These are phyloP conservation scores for Lepidium aucheri DNA, from an alignment of 345 rosid genomes.

Conservation along the genomic window DNA sequence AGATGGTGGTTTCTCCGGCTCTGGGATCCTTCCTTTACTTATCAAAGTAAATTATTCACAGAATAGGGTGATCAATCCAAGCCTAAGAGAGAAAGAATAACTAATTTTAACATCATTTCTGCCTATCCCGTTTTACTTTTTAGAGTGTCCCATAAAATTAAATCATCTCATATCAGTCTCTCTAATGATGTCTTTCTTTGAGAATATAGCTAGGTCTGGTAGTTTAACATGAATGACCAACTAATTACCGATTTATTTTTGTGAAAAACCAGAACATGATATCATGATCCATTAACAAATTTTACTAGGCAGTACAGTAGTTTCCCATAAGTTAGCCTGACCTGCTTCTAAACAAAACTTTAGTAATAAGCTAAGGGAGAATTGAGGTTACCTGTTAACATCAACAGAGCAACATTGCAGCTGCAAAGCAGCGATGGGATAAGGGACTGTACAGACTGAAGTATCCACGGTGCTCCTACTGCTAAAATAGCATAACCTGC, in stretches of 20 bases:
- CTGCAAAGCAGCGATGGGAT: conserved; percentile 75
- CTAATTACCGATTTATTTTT: background rate
- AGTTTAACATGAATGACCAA: background rate
- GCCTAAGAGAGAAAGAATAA: background rate
- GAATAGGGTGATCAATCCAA: background rate
- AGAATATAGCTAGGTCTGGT: background rate
- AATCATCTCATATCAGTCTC: background rate
- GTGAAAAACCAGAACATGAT: background rate
- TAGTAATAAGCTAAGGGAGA: background rate
- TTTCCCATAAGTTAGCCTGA: background rate
- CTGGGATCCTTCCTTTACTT: background rate
- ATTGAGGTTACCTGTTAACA: conserved; percentile 54
- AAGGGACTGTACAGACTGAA: conserved; percentile 31
- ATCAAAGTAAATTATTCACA: background rate
- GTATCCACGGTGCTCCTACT: conserved; percentile 64
- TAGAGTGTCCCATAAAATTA: background rate
- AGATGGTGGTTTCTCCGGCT: background rate
- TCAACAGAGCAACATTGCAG: conserved; percentile 56
- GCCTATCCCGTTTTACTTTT: background rate
- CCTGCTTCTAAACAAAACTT: background rate
- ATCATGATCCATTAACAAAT: background rate
- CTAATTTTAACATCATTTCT: background rate
- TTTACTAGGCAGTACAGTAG: background rate
- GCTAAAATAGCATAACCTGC: conserved; percentile 75
- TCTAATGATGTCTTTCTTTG: background rate